These are phyloP conservation scores for Kwoniella bestiolae DNA, from an alignment of 768 basidiomycete species.

Conservation along the genomic window DNA sequence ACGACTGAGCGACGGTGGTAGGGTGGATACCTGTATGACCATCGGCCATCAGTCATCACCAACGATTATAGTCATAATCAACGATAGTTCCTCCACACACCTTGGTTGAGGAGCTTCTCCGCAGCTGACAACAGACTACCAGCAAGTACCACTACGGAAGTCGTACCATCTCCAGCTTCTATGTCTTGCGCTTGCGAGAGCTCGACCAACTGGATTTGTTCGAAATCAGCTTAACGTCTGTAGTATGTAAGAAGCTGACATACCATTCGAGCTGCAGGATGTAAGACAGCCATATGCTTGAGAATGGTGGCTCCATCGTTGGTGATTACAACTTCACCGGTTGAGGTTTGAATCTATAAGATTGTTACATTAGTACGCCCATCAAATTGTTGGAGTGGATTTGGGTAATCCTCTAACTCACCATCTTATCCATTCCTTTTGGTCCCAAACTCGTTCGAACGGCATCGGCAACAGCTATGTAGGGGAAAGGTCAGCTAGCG, in stretches of 20 bases:
- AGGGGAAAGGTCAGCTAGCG: not conserved
- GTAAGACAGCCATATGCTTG: constrained; percentile 86
- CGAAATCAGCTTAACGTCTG: constrained; percentile 3
- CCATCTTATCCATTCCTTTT: constrained; percentile 99
- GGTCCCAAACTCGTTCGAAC: constrained; percentile 95
- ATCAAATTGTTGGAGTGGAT: not conserved
- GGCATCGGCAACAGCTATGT: constrained; percentile 90
- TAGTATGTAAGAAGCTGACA: constrained; percentile 36
- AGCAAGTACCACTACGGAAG: constrained; percentile 93
- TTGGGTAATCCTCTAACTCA: constrained; percentile 59
- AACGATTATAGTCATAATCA: too few relatives aligned
- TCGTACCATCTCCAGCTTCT: constrained; percentile 98
- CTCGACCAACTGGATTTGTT: constrained; percentile 89
- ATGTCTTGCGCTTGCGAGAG: constrained; percentile 97
- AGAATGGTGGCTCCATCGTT: constrained; percentile 99
- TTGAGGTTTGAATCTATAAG: constrained; percentile 85
- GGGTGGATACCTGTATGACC: constrained; percentile 73
- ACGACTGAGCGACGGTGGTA: constrained; percentile 93
- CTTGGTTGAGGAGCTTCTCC: constrained; percentile 94
- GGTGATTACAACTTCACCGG: constrained; percentile 96
- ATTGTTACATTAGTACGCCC: not conserved
- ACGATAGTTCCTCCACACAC: constrained; percentile 54
- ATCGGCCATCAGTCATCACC: not conserved
- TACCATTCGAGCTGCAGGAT: constrained; percentile 98
- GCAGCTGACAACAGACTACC: constrained; percentile 91